Evolutionary conservation across 495 filamentous ascomycete genomes (phyloP), one percentile per base, ranked within the genome.

Genomic region (Penicillium mononematosum): DNA sequence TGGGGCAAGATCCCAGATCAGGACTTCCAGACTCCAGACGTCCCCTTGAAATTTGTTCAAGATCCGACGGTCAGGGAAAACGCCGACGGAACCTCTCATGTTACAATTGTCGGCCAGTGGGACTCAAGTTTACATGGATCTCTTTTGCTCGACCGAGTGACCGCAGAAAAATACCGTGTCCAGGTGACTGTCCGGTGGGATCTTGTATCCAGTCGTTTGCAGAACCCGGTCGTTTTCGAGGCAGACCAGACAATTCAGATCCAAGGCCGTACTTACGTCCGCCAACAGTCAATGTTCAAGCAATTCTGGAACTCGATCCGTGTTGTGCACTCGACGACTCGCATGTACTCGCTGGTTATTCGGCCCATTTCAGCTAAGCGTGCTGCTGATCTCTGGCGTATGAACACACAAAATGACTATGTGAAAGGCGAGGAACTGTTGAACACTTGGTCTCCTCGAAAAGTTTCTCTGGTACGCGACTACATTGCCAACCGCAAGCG

Each of bases 121-220:
- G 95, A 98, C 69, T 98, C 95, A 0, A 93, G 90, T 65, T 80
- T 93, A 56, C 94, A 99, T 67, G 85, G 83, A 55, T 99, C 94
- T 17, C 79, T 94, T 22, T 78, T 97, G 10, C 85, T 99, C 10
- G 92, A 98, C 67, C 84, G 92, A 19, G 86, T 88, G 11, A 98
- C 94, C 16, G 83, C 90, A 11, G 91, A 96, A 51, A 92, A 90
- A 65, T 94, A 96, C 66, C 87, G 87, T 34, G 89, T 99, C 6
- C 92, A 96, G 69, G 86, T 96, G 69, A 87, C 87, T 2, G 72
- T 98, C 12, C 81, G 82, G 36, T 96, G 90, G 88, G 87, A 96
- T 63, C 83, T 98, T 8, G 77, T 78, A 51, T 92, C 91, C 8
- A 80, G 85, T 36, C 90, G 89, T 60, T 77, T 97, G 17, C 84